phyloP scores from a whole-genome alignment of 768 basidiomycete genomes.

The Mycena kentingensis region DNA sequence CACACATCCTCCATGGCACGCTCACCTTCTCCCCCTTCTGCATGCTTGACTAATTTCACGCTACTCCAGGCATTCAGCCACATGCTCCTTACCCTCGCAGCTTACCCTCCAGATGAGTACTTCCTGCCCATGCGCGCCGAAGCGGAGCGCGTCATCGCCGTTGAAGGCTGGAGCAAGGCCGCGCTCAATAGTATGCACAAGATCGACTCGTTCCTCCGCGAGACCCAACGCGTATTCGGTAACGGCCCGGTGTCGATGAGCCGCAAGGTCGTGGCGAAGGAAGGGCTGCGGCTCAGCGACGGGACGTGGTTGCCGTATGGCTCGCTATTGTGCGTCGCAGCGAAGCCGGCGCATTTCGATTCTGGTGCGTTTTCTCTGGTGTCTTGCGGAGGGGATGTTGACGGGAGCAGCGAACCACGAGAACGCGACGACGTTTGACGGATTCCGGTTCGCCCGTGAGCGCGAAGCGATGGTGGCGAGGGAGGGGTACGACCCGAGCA shows the following conservation, averaged over 20 bases:
- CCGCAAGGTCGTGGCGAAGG: constrained; percentile 29
- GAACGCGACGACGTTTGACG: neutral
- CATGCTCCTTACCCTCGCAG: constrained; percentile 23
- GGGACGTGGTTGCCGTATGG: constrained; percentile 38
- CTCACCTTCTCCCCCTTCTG: neutral
- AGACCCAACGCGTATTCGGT: constrained; percentile 29
- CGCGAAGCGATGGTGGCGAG: neutral
- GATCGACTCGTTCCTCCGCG: constrained; percentile 16
- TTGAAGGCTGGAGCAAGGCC: constrained; percentile 36
- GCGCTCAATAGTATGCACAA: constrained; percentile 33
- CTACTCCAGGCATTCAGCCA: constrained; percentile 28
- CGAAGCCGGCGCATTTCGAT: neutral
- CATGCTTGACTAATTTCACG: constrained; percentile 24
- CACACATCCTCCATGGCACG: constrained; percentile 38
- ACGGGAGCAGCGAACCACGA: neutral
- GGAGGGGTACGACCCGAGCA: neutral
- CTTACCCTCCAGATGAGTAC: constrained; percentile 25
- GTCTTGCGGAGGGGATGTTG: neutral
- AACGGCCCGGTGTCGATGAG: constrained; percentile 16
- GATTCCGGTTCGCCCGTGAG: neutral
- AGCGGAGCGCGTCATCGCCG: constrained; percentile 24
- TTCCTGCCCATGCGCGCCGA: constrained; percentile 28
- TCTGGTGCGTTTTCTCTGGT: neutral
- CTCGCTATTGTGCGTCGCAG: constrained; percentile 23
- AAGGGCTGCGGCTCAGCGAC: constrained; percentile 37